Evolutionary conservation across 2,329 filamentous ascomycete species (phyloP).

Genomic region (Penicillium crustosum): DNA sequence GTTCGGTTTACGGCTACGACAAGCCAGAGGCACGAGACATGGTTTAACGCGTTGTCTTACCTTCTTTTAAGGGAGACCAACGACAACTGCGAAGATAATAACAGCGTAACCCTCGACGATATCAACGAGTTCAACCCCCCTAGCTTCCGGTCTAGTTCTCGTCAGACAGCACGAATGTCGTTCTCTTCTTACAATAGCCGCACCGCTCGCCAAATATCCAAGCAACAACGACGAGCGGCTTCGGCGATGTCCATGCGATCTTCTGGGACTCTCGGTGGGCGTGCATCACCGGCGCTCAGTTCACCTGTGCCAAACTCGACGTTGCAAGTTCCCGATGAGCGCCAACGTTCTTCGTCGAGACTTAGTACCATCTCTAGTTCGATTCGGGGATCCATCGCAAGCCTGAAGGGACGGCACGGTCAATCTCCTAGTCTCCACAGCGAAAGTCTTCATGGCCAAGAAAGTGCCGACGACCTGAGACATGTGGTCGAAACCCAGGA

Average conservation of each 20-base stretch:
- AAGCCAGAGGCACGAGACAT: constrained; percentile 92
- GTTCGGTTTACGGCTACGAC: constrained; percentile 95
- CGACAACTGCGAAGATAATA: constrained; percentile 56
- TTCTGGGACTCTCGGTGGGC: constrained; percentile 35
- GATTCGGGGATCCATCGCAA: constrained; percentile 53
- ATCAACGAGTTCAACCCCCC: constrained; percentile 84
- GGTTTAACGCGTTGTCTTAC: constrained; percentile 97
- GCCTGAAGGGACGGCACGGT: constrained; percentile 45
- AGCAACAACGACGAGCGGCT: constrained; percentile 42
- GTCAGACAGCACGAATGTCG: constrained; percentile 60
- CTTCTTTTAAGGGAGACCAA: constrained; percentile 73
- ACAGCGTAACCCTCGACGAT: constrained; percentile 61
- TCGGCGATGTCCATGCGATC: constrained; percentile 42
- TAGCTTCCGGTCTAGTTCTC: constrained; percentile 54
- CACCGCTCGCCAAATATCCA: constrained; percentile 66
- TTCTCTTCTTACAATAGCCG: constrained; percentile 79
- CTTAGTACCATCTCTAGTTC: constrained; percentile 49
- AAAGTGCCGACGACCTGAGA: constrained; percentile 80
- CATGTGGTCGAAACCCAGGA: constrained; percentile 68
- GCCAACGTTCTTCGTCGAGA: constrained; percentile 48
- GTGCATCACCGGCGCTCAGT: constrained; percentile 38
- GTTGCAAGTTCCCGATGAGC: constrained; percentile 36
- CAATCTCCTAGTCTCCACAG: constrained; percentile 41
- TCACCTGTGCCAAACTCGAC: constrained; percentile 35
- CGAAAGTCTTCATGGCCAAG: constrained; percentile 51